Base-by-base conservation (phyloP, 257 asterid species). In the Solanum chmielewskii region DNA sequence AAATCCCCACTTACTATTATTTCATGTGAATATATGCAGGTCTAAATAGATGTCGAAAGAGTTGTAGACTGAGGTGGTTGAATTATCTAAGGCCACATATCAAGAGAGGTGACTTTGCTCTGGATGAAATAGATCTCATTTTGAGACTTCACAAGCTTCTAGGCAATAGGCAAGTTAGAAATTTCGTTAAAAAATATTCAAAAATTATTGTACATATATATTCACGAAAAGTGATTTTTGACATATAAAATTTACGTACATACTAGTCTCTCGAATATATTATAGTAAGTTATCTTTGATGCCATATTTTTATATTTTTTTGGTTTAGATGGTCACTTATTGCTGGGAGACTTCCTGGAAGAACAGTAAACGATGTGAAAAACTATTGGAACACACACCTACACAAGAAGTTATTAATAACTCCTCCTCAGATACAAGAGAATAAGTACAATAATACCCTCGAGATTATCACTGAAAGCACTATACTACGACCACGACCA, bases 21-120 rank as follows among this genome's bases (percentile, higher is more conserved):
- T 49, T 15, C 9, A 49, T 49, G 16, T 3, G 6, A 49, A 56
- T 56, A 20, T 20, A 18, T 62, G 86, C 86, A 94, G 98, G 94
- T 62, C 86, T 95, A 25, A 91, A 89, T 29, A 94, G 98, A 88
- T 92, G 91, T 60, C 95, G 98, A 3, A 95, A 93, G 91, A 95
- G 98, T 80, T 93, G 98, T 88, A 91, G 98, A 87, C 86, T 95
- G 70, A 84, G 97, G 77, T 95, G 98, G 97, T 73, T 94, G 94
- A 95, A 94, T 88, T 94, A 93, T 83, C 93, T 95, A 31, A 92
- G 94, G 10, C 98, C 98, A 21, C 90, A 93, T 87, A 90, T 95
- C 10, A 95, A 95, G 89, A 95, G 90, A n/a, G 95, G 97, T 14
- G 90, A 84, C 25, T 91, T 94, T 33, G 90, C 93, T 73, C 66